Evolutionary conservation across 495 filamentous ascomycete species (phyloP), one percentile per base, ranked within the genome.

Genomic region (Neurospora sp.): DNA sequence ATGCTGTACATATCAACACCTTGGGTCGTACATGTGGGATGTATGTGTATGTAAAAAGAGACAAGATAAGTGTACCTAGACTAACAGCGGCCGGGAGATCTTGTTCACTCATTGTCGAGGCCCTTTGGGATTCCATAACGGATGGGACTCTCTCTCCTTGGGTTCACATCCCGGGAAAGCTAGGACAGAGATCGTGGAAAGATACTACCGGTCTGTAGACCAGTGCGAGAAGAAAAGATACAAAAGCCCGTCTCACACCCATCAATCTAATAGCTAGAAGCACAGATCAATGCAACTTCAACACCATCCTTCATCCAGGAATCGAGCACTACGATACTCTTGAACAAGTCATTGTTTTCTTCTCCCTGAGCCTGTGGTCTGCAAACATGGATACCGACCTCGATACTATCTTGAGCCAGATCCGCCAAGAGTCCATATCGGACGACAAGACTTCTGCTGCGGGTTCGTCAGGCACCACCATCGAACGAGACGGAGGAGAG

Each of bases 1-100:
- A n/a, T n/a, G n/a, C n/a, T n/a, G n/a, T n/a, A n/a, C n/a, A 78
- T 77, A 77, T 80, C 78, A 76, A 76, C 71, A 72, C 71, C 70
- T 71, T 70, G 40, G 72, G 71, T 16, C 41, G 72, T 72, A 69
- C n/a, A 46, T 41, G 54, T 42, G 62, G 74, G 71, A 42, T 71
- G 39, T 73, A 70, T 39, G 31, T 60, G 10, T 7, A 27, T 23
- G 23, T 66, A 9, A 35, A 62, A 62, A n/a, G 54, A 66, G 12
- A 18, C 54, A 35, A 35, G 54, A 60, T 60, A 23, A 27, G 49
- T 60, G 49, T 60, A 23, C n/a, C n/a, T n/a, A n/a, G 20, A 35
- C 27, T 66, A 60, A 70, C 39, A n/a, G n/a, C n/a, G 38, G 49
- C 70, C 74, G 72, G 5, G 73, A 77, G 75, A 77, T 78, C 77